phyloP scores from a whole-genome alignment of 1,284 basidiomycete species.

The Apiotrichum sp. region DNA sequence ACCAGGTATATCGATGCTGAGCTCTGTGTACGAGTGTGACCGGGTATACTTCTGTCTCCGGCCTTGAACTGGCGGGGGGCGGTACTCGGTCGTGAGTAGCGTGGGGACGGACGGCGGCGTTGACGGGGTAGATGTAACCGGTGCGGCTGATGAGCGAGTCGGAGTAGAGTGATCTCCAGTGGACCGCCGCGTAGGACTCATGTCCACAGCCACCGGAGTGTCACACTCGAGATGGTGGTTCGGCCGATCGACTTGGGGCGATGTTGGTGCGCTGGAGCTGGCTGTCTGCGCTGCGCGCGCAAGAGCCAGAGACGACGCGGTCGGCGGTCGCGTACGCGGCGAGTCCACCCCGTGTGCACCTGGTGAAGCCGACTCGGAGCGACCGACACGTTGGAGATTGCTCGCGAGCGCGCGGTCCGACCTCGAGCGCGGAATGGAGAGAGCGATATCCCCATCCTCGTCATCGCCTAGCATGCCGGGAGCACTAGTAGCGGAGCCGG shows the following conservation, averaged over 20 bases:
- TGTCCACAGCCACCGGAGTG: too few species aligned
- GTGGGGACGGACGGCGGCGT: too few species aligned
- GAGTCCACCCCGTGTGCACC: not conserved
- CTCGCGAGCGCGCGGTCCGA: not conserved
- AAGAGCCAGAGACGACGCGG: not conserved
- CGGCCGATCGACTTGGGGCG: not conserved
- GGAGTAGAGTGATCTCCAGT: not conserved
- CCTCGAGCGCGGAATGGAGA: slow-evolving; percentile 4
- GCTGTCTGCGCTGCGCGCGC: not conserved
- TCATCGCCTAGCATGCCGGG: slow-evolving; percentile 1
- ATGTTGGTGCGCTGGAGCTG: not conserved
- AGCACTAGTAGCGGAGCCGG: not conserved
- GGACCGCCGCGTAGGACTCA: not conserved
- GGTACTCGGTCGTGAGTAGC: too few species aligned
- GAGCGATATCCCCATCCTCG: slow-evolving; percentile 7
- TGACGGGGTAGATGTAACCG: too few species aligned
- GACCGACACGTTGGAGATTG: not conserved
- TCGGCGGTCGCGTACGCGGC: not conserved
- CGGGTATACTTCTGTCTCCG: too few species aligned
- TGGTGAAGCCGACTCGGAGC: not conserved
- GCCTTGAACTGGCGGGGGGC: too few species aligned
- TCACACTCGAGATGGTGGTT: too few species aligned
- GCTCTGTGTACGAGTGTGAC: not conserved
- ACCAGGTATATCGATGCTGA: slow-evolving; percentile 14
- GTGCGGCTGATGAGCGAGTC: not conserved